phyloP scores from a whole-genome alignment of 352 stramenopile species.

The Phytophthora hybrid region DNA sequence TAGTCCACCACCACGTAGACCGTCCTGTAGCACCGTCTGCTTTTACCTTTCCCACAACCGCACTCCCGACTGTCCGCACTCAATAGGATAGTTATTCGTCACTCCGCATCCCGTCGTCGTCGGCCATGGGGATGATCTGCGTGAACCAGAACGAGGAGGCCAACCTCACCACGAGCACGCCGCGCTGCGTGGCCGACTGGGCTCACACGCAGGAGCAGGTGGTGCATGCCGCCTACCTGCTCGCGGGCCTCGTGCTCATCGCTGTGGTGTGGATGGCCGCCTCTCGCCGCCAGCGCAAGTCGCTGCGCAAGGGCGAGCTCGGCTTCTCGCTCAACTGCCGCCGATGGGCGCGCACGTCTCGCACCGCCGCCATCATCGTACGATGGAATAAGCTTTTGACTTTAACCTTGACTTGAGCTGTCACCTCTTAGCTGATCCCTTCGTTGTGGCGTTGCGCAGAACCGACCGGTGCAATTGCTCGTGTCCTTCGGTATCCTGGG shows the following conservation, averaged over 20 bases:
- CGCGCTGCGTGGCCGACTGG: conserved; percentile 79
- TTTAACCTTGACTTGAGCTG: neutral
- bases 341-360: conserved; percentile 81
- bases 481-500: conserved; percentile 78
- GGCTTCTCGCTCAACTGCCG: conserved; percentile 83
- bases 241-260: conserved; percentile 57
- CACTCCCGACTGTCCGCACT: conserved; percentile 16
- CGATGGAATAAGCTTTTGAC: conserved; percentile 6
- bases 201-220: conserved; percentile 81
- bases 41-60: conserved; percentile 29
- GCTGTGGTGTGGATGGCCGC: conserved; percentile 60
- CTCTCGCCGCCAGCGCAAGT: conserved; percentile 65
- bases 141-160: conserved; percentile 63
- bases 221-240: conserved; percentile 56
- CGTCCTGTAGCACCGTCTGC: conserved; percentile 18
- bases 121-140: conserved; percentile 70
- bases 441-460: conserved; percentile 41
- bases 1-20: conserved; percentile 8
- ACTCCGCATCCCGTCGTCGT: conserved; percentile 15
- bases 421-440: conserved; percentile 8
- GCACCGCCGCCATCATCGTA: conserved; percentile 76
- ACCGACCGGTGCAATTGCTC: conserved; percentile 77
- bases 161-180: conserved; percentile 38
- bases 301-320: conserved; percentile 67
- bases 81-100: conserved; percentile 9